Conservation (phyloP, 495 filamentous ascomycete species). For the Penicillium turbatum region DNA sequence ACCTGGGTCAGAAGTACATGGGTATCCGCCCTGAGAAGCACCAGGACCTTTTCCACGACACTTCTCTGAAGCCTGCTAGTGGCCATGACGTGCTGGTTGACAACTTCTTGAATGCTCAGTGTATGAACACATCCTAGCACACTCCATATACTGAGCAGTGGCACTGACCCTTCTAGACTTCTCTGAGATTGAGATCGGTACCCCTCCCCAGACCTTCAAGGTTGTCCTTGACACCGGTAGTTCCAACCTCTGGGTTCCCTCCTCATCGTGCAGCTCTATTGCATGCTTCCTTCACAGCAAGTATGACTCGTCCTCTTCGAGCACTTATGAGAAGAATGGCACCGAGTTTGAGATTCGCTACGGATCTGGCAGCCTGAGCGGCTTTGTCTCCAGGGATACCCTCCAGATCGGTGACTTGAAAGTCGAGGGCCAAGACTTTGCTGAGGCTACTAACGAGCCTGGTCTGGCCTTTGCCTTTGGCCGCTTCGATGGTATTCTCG, state of each 20-base stretch:
- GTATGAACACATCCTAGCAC: constrained; percentile 48
- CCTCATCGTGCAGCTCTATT: constrained; percentile 84
- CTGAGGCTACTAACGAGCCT: constrained; percentile 90
- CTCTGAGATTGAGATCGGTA: constrained; percentile 91
- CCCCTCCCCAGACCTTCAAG: constrained; percentile 92
- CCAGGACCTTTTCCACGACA: constrained; percentile 71
- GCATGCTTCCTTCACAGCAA: constrained; percentile 97
- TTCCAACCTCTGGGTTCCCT: constrained; percentile 99
- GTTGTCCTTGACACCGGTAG: constrained; percentile 98
- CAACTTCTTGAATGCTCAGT: constrained; percentile 99
- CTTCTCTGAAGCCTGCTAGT: constrained; percentile 58
- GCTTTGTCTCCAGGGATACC: constrained; percentile 85
- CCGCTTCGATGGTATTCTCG: constrained; percentile 95
- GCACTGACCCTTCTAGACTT: constrained; percentile 63
- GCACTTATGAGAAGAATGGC: constrained; percentile 91
- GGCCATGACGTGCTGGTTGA: constrained; percentile 83
- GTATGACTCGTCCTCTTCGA: constrained; percentile 88
- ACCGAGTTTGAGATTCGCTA: constrained; percentile 90
- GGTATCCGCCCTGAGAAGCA: constrained; percentile 69
- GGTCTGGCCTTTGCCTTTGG: constrained; percentile 98
- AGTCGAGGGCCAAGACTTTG: constrained; percentile 86
- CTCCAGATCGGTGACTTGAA: constrained; percentile 84
- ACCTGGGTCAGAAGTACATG: constrained; percentile 82
- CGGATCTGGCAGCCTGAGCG: constrained; percentile 90
- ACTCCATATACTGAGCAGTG: background rate